These are phyloP conservation scores for Phaeosphaeria sp. DNA, from an alignment of 2,329 filamentous ascomycete species.

Conservation along the genomic window DNA sequence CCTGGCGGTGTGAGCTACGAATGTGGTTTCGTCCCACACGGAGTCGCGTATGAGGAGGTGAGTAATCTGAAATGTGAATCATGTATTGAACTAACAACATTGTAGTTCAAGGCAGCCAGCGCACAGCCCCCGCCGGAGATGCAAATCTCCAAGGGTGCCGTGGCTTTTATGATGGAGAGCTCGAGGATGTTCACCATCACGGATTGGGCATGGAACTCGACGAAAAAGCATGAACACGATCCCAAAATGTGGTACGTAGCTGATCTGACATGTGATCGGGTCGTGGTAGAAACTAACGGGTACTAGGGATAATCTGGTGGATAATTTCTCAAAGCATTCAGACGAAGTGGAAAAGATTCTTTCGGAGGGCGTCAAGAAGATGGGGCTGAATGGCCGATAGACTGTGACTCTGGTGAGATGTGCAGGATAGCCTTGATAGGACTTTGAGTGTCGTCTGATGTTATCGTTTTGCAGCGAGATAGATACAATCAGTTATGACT, in stretches of 20 bases:
- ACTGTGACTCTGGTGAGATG: neutral
- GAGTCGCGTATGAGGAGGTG: conserved; percentile 61
- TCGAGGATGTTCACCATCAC: conserved; percentile 44
- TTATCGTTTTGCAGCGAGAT: neutral
- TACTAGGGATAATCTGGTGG: conserved; percentile 55
- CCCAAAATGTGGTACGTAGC: conserved; percentile 53
- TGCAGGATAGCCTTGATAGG: neutral
- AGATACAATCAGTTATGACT: neutral
- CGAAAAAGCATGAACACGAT: conserved; percentile 57
- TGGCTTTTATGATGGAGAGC: conserved; percentile 71
- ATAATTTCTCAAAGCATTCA: conserved; percentile 58
- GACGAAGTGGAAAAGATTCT: conserved; percentile 57
- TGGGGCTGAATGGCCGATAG: conserved; percentile 8
- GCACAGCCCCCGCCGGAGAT: conserved; percentile 51
- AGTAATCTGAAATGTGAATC: neutral
- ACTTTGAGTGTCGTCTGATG: neutral
- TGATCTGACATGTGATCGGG: neutral
- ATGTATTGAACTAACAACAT: neutral
- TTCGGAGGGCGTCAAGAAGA: conserved; percentile 38
- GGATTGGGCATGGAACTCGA: conserved; percentile 44
- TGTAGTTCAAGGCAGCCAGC: conserved; percentile 59
- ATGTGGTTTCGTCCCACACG: conserved; percentile 74
- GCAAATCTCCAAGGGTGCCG: conserved; percentile 57
- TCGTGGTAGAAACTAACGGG: conserved; percentile 8
- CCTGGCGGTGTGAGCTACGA: conserved; percentile 69